A percentile compares a stretch with the other conserved stretches of the same genome.
Evolutionary conservation across 78 protist species (phyloP).

Genomic region (Dictyostelium brefeldianum): DNA sequence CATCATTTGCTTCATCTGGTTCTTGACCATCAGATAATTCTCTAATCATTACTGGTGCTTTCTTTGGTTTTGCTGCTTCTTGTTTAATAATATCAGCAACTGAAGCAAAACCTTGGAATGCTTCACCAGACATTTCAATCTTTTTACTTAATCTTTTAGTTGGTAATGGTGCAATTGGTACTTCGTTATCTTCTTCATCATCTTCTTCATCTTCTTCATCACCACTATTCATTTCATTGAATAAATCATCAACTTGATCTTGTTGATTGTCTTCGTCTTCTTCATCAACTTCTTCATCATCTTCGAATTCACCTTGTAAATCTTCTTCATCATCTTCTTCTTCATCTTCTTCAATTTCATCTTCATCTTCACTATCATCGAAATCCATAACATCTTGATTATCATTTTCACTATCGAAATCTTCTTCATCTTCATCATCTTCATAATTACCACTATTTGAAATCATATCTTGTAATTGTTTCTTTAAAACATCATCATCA

Average conservation of each 20-base stretch:
- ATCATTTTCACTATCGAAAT: slow-evolving; percentile 22
- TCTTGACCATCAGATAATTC: slow-evolving; percentile 25
- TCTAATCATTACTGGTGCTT: slow-evolving; percentile 31
- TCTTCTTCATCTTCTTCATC: slow-evolving; percentile 51
- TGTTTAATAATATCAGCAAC: slow-evolving; percentile 33
- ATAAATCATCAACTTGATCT: slow-evolving; percentile 12
- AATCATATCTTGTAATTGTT: not conserved
- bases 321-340: slow-evolving; percentile 43
- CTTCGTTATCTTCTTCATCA: slow-evolving; percentile 43
- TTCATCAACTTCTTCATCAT: slow-evolving; percentile 32
- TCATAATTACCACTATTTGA: not conserved
- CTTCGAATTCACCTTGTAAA: slow-evolving; percentile 17
- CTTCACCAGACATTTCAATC: slow-evolving; percentile 3
- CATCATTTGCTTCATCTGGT: slow-evolving; percentile 26
- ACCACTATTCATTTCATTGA: slow-evolving; percentile 15
- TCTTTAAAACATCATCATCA: slow-evolving; percentile 9
- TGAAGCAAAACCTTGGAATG: slow-evolving; percentile 67
- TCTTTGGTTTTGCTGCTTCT: slow-evolving; percentile 28
- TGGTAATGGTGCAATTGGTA: slow-evolving; percentile 27
- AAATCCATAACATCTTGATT: not conserved
- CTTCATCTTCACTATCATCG: slow-evolving; percentile 27
- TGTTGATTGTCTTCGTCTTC: slow-evolving; percentile 31
- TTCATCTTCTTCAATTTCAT: slow-evolving; percentile 3
- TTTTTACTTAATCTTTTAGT: slow-evolving; percentile 39
- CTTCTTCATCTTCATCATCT: slow-evolving; percentile 59